Conservation (phyloP, 2,329 filamentous ascomycete species). For the Myotisia sp. region DNA sequence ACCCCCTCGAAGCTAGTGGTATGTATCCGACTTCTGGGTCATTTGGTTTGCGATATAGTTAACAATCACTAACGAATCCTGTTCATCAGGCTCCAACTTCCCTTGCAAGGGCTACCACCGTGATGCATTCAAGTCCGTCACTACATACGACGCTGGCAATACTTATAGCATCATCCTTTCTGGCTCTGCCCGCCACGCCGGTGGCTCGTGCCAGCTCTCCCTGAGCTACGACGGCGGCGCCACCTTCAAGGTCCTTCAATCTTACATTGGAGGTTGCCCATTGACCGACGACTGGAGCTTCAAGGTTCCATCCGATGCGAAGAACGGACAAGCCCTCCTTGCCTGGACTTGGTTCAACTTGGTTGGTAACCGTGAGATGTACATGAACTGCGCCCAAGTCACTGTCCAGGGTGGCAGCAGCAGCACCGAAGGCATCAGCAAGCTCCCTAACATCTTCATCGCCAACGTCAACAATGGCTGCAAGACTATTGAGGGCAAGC, state of each 20-base stretch:
- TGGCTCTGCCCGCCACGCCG: slow-evolving; percentile 50
- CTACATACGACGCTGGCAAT: slow-evolving; percentile 48
- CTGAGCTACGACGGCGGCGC: slow-evolving; percentile 58
- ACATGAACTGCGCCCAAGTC: slow-evolving; percentile 70
- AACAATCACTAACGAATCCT: not conserved
- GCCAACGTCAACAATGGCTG: slow-evolving; percentile 10
- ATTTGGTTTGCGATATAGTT: no score
- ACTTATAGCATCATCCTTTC: slow-evolving; percentile 49
- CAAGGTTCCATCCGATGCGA: slow-evolving; percentile 49
- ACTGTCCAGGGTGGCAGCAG: slow-evolving; percentile 35
- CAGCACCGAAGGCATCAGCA: not conserved
- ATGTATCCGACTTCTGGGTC: no score
- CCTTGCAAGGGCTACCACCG: slow-evolving; percentile 59
- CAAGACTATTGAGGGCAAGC: slow-evolving; percentile 7
- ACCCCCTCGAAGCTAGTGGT: slow-evolving; percentile 4
- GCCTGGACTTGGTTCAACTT: slow-evolving; percentile 71
- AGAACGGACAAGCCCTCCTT: slow-evolving; percentile 48
- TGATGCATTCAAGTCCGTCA: slow-evolving; percentile 38
- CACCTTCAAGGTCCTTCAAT: slow-evolving; percentile 55
- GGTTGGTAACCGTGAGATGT: slow-evolving; percentile 35
- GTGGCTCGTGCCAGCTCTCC: slow-evolving; percentile 63
- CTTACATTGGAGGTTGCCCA: slow-evolving; percentile 44
- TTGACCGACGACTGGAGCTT: slow-evolving; percentile 46
- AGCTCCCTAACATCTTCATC: slow-evolving; percentile 8
- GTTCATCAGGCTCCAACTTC: slow-evolving; percentile 45